phyloP scores from a whole-genome alignment of 768 basidiomycete species.

The Nidula microcarpa region DNA sequence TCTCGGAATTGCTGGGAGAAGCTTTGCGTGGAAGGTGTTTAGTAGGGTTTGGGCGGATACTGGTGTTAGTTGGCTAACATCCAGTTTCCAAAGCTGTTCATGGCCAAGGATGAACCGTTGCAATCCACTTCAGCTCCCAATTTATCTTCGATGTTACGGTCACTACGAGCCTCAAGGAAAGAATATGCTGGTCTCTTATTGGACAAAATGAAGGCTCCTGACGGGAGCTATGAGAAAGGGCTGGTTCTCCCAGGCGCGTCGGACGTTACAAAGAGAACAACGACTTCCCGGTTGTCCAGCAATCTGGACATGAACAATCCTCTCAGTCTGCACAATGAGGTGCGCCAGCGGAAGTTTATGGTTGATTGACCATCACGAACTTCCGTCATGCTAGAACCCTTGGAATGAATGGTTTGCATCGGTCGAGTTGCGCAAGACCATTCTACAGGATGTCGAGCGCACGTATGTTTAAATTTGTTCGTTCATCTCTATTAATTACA shows the following conservation, averaged over 20 bases:
- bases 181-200: slow-evolving; percentile 56
- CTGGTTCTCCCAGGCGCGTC: slow-evolving; percentile 52
- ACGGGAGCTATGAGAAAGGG: slow-evolving; percentile 78
- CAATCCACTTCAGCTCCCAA: slow-evolving; percentile 41
- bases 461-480: slow-evolving; percentile 55
- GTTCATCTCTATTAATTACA: not conserved
- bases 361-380: too few species aligned
- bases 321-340: slow-evolving; percentile 75
- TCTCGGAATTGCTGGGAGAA: slow-evolving; percentile 64
- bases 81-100: slow-evolving; percentile 53
- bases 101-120: slow-evolving; percentile 64
- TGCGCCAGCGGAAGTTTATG: slow-evolving; percentile 17
- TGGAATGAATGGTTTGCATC: slow-evolving; percentile 95
- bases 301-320: slow-evolving; percentile 78
- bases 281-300: slow-evolving; percentile 13
- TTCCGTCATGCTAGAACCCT: slow-evolving; percentile 59
- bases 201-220: slow-evolving; percentile 79
- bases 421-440: slow-evolving; percentile 84
- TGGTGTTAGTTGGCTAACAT: slow-evolving; percentile 12
- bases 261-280: slow-evolving; percentile 24
- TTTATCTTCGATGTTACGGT: slow-evolving; percentile 30
- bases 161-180: slow-evolving; percentile 47
- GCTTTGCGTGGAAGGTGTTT: slow-evolving; percentile 81
- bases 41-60: slow-evolving; percentile 5
- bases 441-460: slow-evolving; percentile 91